These are phyloP conservation scores for Aspergillus sp. DNA, from an alignment of 2,329 filamentous ascomycete genomes.

Conservation along the genomic window DNA sequence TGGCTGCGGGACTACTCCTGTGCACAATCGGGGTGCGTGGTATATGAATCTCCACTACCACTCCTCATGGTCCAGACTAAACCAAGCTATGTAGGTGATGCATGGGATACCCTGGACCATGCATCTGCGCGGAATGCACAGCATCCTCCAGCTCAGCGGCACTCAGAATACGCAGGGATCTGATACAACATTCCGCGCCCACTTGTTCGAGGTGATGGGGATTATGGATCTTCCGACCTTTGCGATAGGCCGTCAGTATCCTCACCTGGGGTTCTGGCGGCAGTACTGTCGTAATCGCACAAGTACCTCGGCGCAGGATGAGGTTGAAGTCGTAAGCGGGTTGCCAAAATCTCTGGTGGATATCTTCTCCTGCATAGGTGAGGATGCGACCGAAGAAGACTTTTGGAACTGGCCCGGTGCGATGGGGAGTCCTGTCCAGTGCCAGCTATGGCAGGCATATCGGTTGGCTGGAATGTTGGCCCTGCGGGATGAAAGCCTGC, in stretches of 20 bases:
- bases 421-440: slow-evolving; percentile 31
- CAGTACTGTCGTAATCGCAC: slow-evolving; percentile 26
- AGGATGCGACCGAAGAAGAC: slow-evolving; percentile 29
- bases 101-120: slow-evolving; percentile 37
- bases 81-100: slow-evolving; percentile 26
- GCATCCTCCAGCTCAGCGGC: slow-evolving; percentile 27
- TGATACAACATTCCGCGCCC: slow-evolving; percentile 25
- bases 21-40: slow-evolving; percentile 37
- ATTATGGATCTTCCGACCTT: slow-evolving; percentile 37
- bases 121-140: slow-evolving; percentile 38
- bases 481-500: slow-evolving; percentile 22
- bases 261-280: slow-evolving; percentile 34
- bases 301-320: not conserved
- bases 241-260: slow-evolving; percentile 30
- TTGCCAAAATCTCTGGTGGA: slow-evolving; percentile 35
- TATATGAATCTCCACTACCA: no score
- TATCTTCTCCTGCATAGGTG: slow-evolving; percentile 31
- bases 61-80: no score
- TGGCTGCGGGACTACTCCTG: slow-evolving; percentile 35
- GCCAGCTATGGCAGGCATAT: slow-evolving; percentile 37
- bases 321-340: slow-evolving; percentile 34
- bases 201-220: slow-evolving; percentile 38
- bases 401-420: slow-evolving; percentile 38
- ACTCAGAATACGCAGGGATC: slow-evolving; percentile 13
- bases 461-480: slow-evolving; percentile 33